Evolutionary conservation across 805 yeast genomes (phyloP).

Genomic region (Kluyveromyces starmeri): DNA sequence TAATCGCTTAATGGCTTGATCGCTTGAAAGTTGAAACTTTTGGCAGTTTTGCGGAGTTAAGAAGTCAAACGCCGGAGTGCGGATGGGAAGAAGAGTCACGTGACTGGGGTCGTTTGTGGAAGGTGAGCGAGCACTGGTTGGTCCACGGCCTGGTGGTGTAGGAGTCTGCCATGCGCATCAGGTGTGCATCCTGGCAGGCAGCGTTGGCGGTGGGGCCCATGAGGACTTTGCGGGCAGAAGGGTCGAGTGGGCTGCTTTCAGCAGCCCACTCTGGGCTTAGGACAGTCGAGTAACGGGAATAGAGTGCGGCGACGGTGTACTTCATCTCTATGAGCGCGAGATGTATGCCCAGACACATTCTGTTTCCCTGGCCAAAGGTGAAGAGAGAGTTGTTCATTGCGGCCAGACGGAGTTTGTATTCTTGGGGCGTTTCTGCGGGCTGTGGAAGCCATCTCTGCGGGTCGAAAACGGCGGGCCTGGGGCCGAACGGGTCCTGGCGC

Average conservation of each 20-base stretch:
- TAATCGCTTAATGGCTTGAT: too few species aligned
- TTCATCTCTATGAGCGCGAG: slow-evolving; percentile 61
- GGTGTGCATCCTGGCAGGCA: slow-evolving; percentile 32
- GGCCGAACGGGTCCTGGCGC: slow-evolving; percentile 39
- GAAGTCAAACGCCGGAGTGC: too few species aligned
- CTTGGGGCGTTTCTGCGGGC: slow-evolving; percentile 27
- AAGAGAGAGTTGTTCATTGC: slow-evolving; percentile 46
- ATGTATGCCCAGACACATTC: slow-evolving; percentile 71
- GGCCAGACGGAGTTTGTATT: slow-evolving; percentile 31
- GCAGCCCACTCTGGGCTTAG: slow-evolving; percentile 39
- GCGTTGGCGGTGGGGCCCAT: slow-evolving; percentile 16
- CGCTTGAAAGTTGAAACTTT: too few species aligned
- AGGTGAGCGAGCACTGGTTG: slow-evolving; percentile 42
- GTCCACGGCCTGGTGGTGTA: slow-evolving; percentile 44
- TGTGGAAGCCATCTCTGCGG: slow-evolving; percentile 56
- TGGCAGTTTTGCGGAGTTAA: too few species aligned
- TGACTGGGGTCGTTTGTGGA: neutral
- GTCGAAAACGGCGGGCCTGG: slow-evolving; percentile 39
- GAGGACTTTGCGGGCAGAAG: too few species aligned
- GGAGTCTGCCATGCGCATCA: slow-evolving; percentile 49
- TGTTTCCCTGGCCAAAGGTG: slow-evolving; percentile 64
- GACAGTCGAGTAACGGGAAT: slow-evolving; percentile 32
- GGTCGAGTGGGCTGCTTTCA: too few species aligned
- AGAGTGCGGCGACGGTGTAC: slow-evolving; percentile 42
- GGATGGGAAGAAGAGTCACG: neutral